Evolutionary conservation across 2,329 filamentous ascomycete species (phyloP), one percentile per base, ranked within the genome.

Genomic region (Arachnopeziza araneosa): DNA sequence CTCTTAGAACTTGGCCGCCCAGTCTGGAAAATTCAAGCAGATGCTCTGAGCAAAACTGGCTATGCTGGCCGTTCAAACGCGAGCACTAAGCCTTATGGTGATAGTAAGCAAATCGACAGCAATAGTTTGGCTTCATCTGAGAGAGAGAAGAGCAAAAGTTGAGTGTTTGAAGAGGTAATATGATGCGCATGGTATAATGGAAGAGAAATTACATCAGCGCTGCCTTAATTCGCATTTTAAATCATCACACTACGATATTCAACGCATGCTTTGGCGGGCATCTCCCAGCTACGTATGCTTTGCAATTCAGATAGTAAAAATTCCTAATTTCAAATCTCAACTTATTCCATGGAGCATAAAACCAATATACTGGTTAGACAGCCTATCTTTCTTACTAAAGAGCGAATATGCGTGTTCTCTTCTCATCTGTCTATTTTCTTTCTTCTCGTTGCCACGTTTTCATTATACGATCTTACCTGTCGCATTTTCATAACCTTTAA

Each of bases 1-100:
- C 50, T 65, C 2, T 50, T 30, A 49, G 21, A 23, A 23, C 58
- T 67, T 50, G 59, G 26, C n/a, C 49, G 53, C 44, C 50, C 53
- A 22, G 32, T 65, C 1, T 67, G 58, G 63, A 54, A 36, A 30
- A 64, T 63, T 26, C 60, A 64, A n/a, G 52, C 52, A n/a, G 48
- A 61, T 19, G 60, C 57, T 8, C 56, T 64, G 44, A 55, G 26
- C 6, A 57, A 49, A 49, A n/a, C 57, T 6, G 24, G 56, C 21
- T 59, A 57, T 48, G 59, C 49, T 44, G 56, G 50, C 44, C 19
- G 30, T 51, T 14, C 36, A 14, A 44, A 44, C 12, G 5, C 10
- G 6, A 44, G 3, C 12, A 7, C 17, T 14, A 12, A 44, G 36
- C 17, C 36, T 3, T 4, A 3, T 44, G 17, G 17, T 19, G 10